Conservation (phyloP, 2,329 filamentous ascomycete genomes). For the Fusarium siculi region DNA sequence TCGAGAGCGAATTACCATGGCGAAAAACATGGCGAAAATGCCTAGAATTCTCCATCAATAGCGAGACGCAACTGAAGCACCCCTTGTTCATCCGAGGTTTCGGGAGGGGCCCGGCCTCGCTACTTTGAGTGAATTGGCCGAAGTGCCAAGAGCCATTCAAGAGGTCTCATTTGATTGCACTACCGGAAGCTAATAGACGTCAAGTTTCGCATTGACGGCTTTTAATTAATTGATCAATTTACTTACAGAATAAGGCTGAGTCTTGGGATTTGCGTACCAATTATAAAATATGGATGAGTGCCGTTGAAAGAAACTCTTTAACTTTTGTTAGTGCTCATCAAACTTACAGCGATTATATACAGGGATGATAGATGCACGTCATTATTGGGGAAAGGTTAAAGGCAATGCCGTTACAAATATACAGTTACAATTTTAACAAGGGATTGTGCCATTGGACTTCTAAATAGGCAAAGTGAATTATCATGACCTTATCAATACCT, state of each 20-base stretch:
- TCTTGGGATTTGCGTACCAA: background rate
- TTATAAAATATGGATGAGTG: background rate
- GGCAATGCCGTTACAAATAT: background rate
- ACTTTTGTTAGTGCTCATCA: background rate
- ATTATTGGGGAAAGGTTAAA: background rate
- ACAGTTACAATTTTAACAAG: background rate
- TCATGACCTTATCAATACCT: background rate
- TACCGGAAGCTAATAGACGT: background rate
- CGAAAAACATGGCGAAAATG: background rate
- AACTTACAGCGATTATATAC: background rate
- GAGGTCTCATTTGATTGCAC: background rate
- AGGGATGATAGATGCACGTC: background rate
- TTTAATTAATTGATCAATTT: background rate
- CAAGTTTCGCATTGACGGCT: constrained; percentile 18
- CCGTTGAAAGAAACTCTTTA: background rate
- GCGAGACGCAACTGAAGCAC: constrained; percentile 38
- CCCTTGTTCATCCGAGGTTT: constrained; percentile 35
- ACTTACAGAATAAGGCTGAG: constrained; percentile 17
- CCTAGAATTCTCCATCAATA: constrained; percentile 38
- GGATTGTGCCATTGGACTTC: background rate
- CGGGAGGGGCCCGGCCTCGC: constrained; percentile 20
- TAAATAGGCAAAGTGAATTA: background rate
- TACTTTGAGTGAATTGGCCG: constrained; percentile 23
- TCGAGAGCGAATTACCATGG: background rate
- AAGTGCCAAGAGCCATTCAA: constrained; percentile 14